Base-by-base conservation (phyloP, 1,284 basidiomycete genomes). In the Anthracocystis setariae region DNA sequence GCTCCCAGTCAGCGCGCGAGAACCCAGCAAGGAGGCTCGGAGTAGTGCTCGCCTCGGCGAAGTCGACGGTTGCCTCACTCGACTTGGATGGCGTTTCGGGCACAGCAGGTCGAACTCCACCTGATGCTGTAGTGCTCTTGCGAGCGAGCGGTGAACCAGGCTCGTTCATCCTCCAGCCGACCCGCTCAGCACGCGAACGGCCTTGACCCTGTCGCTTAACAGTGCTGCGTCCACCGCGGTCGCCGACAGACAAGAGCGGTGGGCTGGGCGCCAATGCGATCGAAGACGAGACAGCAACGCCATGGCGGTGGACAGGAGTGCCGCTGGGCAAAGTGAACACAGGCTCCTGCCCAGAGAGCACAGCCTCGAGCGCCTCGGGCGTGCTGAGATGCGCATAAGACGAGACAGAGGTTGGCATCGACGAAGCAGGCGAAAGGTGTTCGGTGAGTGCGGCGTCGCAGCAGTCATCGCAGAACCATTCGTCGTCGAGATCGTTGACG, bases 401-500 rank as follows among this genome's bases (percentile, higher is more conserved):
- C n/a, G 58, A 57, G 37, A 65, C 43, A 3, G 67, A 63, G 32
- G 63, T 49, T 13, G 59, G 69, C 55, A 67, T 52, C 25, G 69
- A 72, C n/a, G 64, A 67, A 18, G 69, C 64, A 12, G 69, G 69
- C 24, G 69, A 72, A 17, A 72, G 52, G 23, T 72, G 59, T 43
- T 63, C 59, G 17, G 64, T 63, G 35, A 67, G 54, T 15, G 69
- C 68, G 35, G 59, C 63, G 13, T 72, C 64, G 64, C 69, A 72
- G 56, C 69, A 72, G 27, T 67, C 64, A 50, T 72, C 69, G 55
- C 82, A 83, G 70, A 64, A 82, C 82, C 82, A 83, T 24, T 81
- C 76, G 39, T 79, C 80, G 29, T 73, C 77, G 15, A 81, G 70
- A 17, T 81, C 74, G 45, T 76, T 75, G 33, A 75, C 76, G 23